Conservation (phyloP, 305 asterid genomes). For the Coffea humblotiana region DNA sequence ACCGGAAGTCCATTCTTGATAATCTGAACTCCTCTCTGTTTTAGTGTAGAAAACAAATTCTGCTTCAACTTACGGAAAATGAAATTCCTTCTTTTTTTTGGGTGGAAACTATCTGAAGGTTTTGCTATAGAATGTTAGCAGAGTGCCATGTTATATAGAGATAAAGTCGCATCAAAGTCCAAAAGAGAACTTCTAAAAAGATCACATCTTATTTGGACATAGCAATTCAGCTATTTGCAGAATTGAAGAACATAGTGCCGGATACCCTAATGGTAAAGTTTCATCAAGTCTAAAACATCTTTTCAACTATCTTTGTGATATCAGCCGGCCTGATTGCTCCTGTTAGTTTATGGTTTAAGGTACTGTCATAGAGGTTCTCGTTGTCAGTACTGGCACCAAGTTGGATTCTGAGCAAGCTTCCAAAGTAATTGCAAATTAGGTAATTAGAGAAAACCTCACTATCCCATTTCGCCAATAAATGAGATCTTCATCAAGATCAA, state of each 20-base stretch:
- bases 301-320: slow-evolving; percentile 9
- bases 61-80: background rate
- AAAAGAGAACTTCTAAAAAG: background rate
- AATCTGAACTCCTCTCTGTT: background rate
- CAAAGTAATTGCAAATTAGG: background rate
- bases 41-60: background rate
- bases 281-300: background rate
- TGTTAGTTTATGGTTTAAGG: background rate
- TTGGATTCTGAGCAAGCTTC: background rate
- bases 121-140: background rate
- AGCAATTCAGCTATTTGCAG: background rate
- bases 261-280: background rate
- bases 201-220: background rate
- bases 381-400: background rate
- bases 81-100: too few species aligned
- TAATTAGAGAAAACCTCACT: background rate
- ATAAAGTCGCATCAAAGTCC: background rate
- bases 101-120: background rate
- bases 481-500: background rate
- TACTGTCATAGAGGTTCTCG: background rate
- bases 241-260: background rate
- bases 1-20: background rate
- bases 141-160: background rate
- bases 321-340: background rate
- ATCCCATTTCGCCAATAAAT: background rate